phyloP scores from a whole-genome alignment of 441 rosid genomes.

The Cnidoscolus chayamansa region DNA sequence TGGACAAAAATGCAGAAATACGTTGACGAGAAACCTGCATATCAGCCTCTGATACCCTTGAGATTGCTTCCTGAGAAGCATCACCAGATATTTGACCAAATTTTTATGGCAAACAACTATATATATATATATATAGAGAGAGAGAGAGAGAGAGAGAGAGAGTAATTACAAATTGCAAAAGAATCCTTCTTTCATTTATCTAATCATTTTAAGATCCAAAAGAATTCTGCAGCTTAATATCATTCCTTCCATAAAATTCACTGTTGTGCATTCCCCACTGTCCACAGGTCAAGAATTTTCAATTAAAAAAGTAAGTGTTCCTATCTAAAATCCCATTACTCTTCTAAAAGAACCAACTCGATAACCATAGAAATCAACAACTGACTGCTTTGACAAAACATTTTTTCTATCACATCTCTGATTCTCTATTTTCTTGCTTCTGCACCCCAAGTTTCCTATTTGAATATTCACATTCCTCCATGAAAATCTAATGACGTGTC shows the following conservation, averaged over 20 bases:
- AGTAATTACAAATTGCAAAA: conserved; percentile 3
- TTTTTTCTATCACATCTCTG: no score
- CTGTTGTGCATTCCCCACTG: background rate
- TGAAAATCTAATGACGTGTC: background rate
- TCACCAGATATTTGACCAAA: conserved; percentile 20
- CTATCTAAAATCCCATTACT: background rate
- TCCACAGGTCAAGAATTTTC: background rate
- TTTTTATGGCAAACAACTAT: conserved; percentile 3
- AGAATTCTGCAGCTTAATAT: background rate
- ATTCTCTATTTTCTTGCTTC: no score
- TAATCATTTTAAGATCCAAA: background rate
- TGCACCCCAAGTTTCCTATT: no score
- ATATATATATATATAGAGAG: background rate
- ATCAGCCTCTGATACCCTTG: conserved; percentile 40
- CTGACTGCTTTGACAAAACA: no score
- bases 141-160: background rate
- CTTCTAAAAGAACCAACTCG: background rate
- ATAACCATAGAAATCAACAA: no score
- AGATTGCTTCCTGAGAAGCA: conserved; percentile 29
- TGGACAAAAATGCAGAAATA: conserved; percentile 46
- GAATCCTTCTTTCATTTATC: background rate
- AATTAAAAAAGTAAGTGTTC: background rate
- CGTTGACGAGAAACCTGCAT: conserved; percentile 51
- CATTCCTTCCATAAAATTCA: background rate
- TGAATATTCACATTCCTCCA: no score